Evolutionary conservation across 768 basidiomycete genomes (phyloP).

Genomic region (Serendipita sp.): DNA sequence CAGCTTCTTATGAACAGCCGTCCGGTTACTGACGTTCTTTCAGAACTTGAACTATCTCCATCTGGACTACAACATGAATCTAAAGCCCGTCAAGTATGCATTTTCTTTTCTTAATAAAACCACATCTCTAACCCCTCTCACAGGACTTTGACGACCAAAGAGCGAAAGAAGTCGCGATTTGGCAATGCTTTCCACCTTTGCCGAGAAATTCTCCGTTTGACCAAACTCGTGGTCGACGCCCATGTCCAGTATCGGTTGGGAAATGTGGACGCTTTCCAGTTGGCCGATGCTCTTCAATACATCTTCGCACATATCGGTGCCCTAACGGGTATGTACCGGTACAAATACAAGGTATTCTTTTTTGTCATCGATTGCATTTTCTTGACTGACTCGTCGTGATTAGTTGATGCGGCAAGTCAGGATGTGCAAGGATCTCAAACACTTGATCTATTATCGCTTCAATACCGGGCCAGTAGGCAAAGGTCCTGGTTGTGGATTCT

Average conservation of each 20-base stretch:
- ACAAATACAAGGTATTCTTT: conserved; percentile 86
- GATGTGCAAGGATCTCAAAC: conserved; percentile 99
- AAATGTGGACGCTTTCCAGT: conserved; percentile 97
- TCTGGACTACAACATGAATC: conserved; percentile 95
- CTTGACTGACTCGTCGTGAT: neutral
- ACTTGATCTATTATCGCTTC: conserved; percentile 96
- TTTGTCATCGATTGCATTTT: neutral
- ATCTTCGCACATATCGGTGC: conserved; percentile 97
- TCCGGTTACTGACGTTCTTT: neutral
- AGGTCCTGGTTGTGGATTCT: conserved; percentile 97
- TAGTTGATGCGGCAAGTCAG: conserved; percentile 98
- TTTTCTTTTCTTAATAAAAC: neutral
- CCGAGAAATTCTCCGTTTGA: conserved; percentile 92
- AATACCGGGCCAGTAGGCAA: conserved; percentile 99
- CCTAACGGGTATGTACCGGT: conserved; percentile 98
- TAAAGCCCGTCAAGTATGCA: conserved; percentile 81
- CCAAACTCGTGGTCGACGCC: conserved; percentile 96
- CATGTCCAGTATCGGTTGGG: conserved; percentile 98
- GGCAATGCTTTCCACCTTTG: conserved; percentile 98
- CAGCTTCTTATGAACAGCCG: neutral
- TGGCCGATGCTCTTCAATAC: conserved; percentile 96
- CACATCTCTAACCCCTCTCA: conserved; percentile 15
- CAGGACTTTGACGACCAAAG: conserved; percentile 95
- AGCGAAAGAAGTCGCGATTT: conserved; percentile 98
- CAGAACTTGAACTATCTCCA: conserved; percentile 88